Base-by-base conservation (phyloP, 192 early-diverging fungal species). In the Chytriomyces sp. region DNA sequence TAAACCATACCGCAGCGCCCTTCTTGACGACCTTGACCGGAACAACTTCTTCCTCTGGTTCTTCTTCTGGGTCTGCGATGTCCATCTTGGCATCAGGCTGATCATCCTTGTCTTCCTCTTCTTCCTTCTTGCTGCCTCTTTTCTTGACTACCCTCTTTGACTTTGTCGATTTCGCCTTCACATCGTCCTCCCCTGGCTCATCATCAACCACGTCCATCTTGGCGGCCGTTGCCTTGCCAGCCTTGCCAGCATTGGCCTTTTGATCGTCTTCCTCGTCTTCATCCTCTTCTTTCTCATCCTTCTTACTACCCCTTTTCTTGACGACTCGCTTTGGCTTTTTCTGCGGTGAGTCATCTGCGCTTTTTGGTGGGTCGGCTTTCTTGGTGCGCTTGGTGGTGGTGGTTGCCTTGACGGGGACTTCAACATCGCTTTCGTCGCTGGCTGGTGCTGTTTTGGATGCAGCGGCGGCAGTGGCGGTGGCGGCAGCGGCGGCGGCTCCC, bases 1-100 rank as follows among this genome's bases (percentile, higher is more conserved):
- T 1, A 50, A 10, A 7, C 61, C 75, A 62, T 44, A 80, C 80
- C 60, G 79, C 75, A 20, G 50, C 61, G 1, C 78, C 81, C 77
- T 84, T 86, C 69, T 88, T 85, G 67, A 84, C 64, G 11, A 35
- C 18, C 69, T 70, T 83, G 43, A 82, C 69, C 6, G 78, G 46
- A 45, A 84, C 81, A 3, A 72, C 26, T 50, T 79, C 76, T 47
- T 80, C 69, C 43, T 78, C 75, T 45, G 71, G 26, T 16, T 66
- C 79, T 50, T 77, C 53, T 50, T 69, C 60, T 45, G 10, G 24
- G 6, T 78, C 66, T 45, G 13, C 64, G 48, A 75, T 70, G 45
- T 75, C 77, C 13, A 11, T 71, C 45, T 79, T 53, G 50, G 62
- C 61, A 28, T 20, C 69, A 7, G 23, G 7, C 0, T 78, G 44